phyloP scores from a whole-genome alignment of 169 alveolate species.

The Amoebophrya sp. region DNA sequence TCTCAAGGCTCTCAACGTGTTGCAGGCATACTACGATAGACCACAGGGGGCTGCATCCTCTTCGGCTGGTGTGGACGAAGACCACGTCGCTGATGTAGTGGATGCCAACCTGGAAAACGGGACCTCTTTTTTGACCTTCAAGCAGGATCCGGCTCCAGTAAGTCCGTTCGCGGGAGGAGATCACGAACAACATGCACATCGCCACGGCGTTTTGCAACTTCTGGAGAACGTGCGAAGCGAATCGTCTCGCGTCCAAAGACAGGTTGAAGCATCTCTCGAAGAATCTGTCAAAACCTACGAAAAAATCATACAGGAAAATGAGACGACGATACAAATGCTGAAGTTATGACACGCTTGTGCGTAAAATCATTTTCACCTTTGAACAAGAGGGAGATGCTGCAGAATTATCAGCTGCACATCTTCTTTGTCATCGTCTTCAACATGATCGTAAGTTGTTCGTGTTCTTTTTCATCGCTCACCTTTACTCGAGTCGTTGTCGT shows the following conservation, averaged over 20 bases:
- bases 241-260: not conserved
- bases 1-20: not conserved
- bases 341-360: not conserved
- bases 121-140: not conserved
- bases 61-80: too few relatives aligned
- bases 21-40: not conserved
- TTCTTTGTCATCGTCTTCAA: too few relatives aligned
- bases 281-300: not conserved
- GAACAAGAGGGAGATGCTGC: not conserved
- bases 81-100: not conserved
- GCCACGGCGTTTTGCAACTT: not conserved
- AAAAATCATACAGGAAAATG: not conserved
- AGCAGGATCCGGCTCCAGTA: not conserved
- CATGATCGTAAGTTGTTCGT: too few relatives aligned
- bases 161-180: too few relatives aligned
- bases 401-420: too few relatives aligned
- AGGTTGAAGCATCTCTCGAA: not conserved
- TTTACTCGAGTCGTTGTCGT: too few relatives aligned
- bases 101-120: not conserved
- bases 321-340: not conserved
- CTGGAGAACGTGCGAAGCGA: conserved; percentile 16
- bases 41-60: too few relatives aligned
- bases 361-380: not conserved
- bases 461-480: too few relatives aligned
- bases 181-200: not conserved